Evolutionary conservation across 345 rosid species (phyloP).

Genomic region (Lepidium didymum): DNA sequence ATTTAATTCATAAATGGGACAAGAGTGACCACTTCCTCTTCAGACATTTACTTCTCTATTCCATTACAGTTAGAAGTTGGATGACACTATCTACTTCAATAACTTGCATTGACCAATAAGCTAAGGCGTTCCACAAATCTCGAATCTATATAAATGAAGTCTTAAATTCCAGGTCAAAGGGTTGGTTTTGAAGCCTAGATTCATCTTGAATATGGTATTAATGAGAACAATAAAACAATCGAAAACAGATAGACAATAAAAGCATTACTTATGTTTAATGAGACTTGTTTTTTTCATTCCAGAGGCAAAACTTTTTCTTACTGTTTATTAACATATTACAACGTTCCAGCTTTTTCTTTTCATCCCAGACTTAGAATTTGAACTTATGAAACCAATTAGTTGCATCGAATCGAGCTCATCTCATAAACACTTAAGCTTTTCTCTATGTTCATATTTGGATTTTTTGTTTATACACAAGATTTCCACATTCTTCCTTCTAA

Average conservation of each 20-base stretch:
- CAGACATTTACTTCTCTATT: constrained; percentile 30
- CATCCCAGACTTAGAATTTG: background rate
- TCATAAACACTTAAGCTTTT: background rate
- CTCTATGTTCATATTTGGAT: constrained; percentile 25
- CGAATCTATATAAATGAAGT: background rate
- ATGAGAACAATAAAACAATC: constrained; percentile 6
- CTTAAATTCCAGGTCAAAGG: constrained; percentile 17
- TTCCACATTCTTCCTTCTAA: constrained; percentile 98
- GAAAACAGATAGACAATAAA: background rate
- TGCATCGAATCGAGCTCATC: background rate
- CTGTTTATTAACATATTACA: constrained; percentile 25
- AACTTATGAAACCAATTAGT: background rate
- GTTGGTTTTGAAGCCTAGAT: constrained; percentile 9
- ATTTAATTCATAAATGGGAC: constrained; percentile 15
- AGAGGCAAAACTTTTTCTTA: constrained; percentile 27
- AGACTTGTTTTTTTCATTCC: background rate
- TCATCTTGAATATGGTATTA: constrained; percentile 3
- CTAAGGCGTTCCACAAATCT: constrained; percentile 18
- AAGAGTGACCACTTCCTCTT: constrained; percentile 17
- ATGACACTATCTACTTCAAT: constrained; percentile 21
- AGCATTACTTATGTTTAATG: background rate
- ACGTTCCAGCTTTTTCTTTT: background rate
- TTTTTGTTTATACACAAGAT: constrained; percentile 68
- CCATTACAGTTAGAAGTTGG: constrained; percentile 30
- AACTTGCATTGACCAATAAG: constrained; percentile 24